phyloP scores from a whole-genome alignment of 495 filamentous ascomycete genomes.

The Entonaema liquescens region DNA sequence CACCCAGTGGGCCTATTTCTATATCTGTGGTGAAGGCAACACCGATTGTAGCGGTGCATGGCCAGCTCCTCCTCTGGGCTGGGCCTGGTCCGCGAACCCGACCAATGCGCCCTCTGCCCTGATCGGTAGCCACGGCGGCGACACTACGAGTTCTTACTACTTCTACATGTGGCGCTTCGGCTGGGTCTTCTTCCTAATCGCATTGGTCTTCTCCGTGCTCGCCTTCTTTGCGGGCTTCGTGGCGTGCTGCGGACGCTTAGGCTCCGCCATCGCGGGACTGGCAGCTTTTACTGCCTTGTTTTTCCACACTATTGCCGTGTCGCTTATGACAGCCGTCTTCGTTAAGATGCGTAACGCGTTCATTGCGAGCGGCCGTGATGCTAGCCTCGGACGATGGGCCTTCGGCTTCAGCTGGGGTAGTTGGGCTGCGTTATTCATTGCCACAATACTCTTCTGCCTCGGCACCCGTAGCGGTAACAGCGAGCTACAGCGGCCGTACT shows the following conservation, averaged over 20 bases:
- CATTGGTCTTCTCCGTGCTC: slow-evolving; percentile 68
- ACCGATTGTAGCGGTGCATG: slow-evolving; percentile 54
- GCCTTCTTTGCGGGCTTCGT: slow-evolving; percentile 63
- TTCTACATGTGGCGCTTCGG: slow-evolving; percentile 68
- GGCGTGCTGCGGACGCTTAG: slow-evolving; percentile 60
- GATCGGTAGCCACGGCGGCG: slow-evolving; percentile 53
- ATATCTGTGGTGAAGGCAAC: slow-evolving; percentile 65
- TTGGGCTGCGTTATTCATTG: slow-evolving; percentile 72
- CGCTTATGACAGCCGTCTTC: slow-evolving; percentile 67
- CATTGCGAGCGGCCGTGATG: slow-evolving; percentile 60
- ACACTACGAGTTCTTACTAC: slow-evolving; percentile 58
- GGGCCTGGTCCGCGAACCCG: slow-evolving; percentile 57
- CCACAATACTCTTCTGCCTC: slow-evolving; percentile 75
- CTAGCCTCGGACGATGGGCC: slow-evolving; percentile 73
- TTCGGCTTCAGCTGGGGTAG: slow-evolving; percentile 91
- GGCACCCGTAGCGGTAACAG: slow-evolving; percentile 46
- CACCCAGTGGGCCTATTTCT: slow-evolving; percentile 90
- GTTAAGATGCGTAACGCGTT: slow-evolving; percentile 81
- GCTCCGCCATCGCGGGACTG: slow-evolving; percentile 54
- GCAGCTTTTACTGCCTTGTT: slow-evolving; percentile 51
- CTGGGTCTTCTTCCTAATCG: slow-evolving; percentile 79
- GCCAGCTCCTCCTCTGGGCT: slow-evolving; percentile 59
- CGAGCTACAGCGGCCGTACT: slow-evolving; percentile 17
- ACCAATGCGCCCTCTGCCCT: slow-evolving; percentile 52
- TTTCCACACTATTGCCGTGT: slow-evolving; percentile 56